Conservation (phyloP, 768 basidiomycete genomes). For the Serendipita vermifera region DNA sequence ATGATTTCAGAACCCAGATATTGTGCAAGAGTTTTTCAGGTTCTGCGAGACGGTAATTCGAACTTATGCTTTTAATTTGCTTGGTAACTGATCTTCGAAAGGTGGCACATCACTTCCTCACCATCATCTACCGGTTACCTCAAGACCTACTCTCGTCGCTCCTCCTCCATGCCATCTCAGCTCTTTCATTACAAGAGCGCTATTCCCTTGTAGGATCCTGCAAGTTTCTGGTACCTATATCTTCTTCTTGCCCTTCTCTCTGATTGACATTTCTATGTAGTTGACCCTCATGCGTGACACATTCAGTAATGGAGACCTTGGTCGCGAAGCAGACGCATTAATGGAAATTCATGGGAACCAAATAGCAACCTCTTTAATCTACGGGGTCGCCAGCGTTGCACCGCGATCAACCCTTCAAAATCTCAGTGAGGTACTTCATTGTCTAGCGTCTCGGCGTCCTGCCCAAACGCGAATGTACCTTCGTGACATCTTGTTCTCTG, state of each 20-base stretch:
- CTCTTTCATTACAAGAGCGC: conserved; percentile 63
- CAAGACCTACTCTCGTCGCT: conserved; percentile 50
- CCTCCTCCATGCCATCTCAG: conserved; percentile 53
- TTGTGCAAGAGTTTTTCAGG: conserved; percentile 78
- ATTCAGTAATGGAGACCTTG: conserved; percentile 47
- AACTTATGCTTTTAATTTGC: background rate
- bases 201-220: conserved; percentile 75
- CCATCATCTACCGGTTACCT: conserved; percentile 48
- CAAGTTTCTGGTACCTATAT: conserved; percentile 58
- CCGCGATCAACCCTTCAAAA: conserved; percentile 75
- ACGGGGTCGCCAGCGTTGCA: conserved; percentile 71
- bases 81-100: conserved; percentile 11
- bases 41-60: conserved; percentile 60
- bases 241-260: background rate
- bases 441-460: conserved; percentile 45
- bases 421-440: conserved; percentile 67
- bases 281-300: conserved; percentile 53
- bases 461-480: conserved; percentile 56
- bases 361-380: conserved; percentile 60
- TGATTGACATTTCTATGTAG: conserved; percentile 25
- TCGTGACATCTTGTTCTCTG: conserved; percentile 52
- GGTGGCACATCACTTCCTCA: conserved; percentile 47
- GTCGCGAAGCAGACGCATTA: conserved; percentile 39
- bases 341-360: conserved; percentile 43
- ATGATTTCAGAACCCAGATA: conserved; percentile 81